Percentiles rank a stretch among this genome's conserved stretches.
Evolutionary conservation across 768 basidiomycete genomes (phyloP).

Genomic region (Boletus rubropictus): DNA sequence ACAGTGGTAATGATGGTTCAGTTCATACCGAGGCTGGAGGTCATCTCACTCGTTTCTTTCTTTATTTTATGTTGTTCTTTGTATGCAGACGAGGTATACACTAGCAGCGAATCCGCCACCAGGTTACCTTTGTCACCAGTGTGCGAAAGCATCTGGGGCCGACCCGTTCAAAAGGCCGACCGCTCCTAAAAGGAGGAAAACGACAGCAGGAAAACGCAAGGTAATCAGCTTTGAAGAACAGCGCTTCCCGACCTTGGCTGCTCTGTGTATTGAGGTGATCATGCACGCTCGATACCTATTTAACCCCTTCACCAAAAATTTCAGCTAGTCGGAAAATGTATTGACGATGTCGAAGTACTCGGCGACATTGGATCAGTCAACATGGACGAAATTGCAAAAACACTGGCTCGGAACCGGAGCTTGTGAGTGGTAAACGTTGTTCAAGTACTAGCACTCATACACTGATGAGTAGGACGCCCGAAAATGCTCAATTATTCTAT

Average conservation of each 20-base stretch:
- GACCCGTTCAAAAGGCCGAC: conserved; percentile 85
- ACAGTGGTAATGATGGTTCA: conserved; percentile 61
- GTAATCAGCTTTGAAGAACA: conserved; percentile 66
- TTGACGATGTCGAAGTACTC: conserved; percentile 82
- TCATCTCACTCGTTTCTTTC: not conserved
- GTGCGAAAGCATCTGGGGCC: conserved; percentile 68
- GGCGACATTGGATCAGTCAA: conserved; percentile 86
- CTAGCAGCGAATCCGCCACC: conserved; percentile 61
- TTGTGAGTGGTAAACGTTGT: conserved; percentile 48
- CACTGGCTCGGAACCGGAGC: conserved; percentile 73
- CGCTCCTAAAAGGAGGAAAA: conserved; percentile 55
- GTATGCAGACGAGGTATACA: conserved; percentile 76
- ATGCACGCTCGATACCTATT: not conserved
- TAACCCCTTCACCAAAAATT: not conserved
- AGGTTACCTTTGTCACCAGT: conserved; percentile 80
- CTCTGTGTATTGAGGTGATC: conserved; percentile 72
- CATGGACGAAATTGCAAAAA: conserved; percentile 76
- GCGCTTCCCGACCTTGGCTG: conserved; percentile 64
- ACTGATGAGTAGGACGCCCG: conserved; percentile 48
- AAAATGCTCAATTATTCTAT: conserved; percentile 85
- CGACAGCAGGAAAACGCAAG: conserved; percentile 59
- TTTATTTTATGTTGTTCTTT: not conserved
- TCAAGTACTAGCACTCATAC: conserved; percentile 1
- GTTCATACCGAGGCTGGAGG: not conserved
- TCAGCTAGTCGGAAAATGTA: conserved; percentile 78